A percentile compares a stretch with the other conserved stretches of the same genome.
These are phyloP conservation scores for Microthlaspi erraticum DNA, from an alignment of 345 rosid genomes.

Conservation along the genomic window DNA sequence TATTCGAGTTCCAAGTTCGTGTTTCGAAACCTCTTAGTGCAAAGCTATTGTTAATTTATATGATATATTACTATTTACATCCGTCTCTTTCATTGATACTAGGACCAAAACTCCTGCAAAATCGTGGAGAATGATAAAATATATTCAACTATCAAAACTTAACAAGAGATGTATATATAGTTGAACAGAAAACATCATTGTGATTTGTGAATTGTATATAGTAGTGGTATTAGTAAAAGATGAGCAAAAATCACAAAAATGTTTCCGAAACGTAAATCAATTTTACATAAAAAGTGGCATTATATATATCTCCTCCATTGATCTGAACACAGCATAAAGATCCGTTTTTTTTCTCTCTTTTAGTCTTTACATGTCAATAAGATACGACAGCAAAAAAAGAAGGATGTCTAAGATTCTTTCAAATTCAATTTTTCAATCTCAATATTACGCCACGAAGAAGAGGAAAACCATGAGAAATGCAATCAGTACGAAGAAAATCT, in stretches of 20 bases:
- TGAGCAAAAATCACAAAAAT: conserved; percentile 13
- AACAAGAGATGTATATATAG: no score
- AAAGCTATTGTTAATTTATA: no score
- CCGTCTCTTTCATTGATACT: no score
- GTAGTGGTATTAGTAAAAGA: neutral
- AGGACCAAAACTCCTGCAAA: no score
- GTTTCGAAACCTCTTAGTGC: no score
- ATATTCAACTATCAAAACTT: no score
- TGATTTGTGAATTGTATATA: no score
- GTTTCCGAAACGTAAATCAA: neutral
- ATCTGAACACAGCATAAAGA: conserved; percentile 37
- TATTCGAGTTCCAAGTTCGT: no score
- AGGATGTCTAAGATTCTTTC: conserved; percentile 21
- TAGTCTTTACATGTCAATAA: conserved; percentile 41
- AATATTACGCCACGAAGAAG: conserved; percentile 70
- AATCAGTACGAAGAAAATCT: conserved; percentile 74
- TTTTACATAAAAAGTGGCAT: conserved; percentile 31
- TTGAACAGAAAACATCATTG: no score
- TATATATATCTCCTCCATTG: conserved; percentile 30
- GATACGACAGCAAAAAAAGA: conserved; percentile 19
- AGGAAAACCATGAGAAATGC: conserved; percentile 80
- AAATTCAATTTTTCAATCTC: conserved; percentile 17
- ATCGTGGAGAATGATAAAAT: no score
- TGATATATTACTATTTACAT: no score
- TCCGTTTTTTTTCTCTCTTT: conserved; percentile 2